Evolutionary conservation across 2,329 filamentous ascomycete species (phyloP), one percentile per base, ranked within the genome.

Genomic region (Xylariaceae sp.): DNA sequence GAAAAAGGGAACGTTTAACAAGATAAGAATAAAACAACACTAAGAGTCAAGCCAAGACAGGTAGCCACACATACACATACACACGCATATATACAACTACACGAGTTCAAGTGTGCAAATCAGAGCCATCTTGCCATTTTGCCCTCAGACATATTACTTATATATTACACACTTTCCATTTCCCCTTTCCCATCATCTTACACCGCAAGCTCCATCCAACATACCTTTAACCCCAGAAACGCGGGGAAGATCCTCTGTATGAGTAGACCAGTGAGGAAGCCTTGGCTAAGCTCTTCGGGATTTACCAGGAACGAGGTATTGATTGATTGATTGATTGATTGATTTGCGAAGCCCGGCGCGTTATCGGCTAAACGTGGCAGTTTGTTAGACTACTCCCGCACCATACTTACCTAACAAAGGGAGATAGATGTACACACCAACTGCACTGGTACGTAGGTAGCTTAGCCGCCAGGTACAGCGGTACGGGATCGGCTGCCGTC

Each of bases 301-400:
- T 39, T 47, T 46, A 47, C 19, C 34, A 28, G 28, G 24, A 24
- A 26, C n/a, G n/a, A n/a, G n/a, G n/a, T n/a, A n/a, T n/a, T n/a
- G n/a, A n/a, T n/a, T n/a, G n/a, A n/a, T n/a, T n/a, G n/a, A 40
- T 16, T 29, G 29, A 37, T 36, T 16, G 17, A 36, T 45, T 46
- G 53, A 52, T 56, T 56, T 53, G 40, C 45, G 12, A 21, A 17
- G 21, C 26, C 31, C 21, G 33, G 33, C 21, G 11, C 16, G 33
- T 28, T 36, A 9, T 53, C 37, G 54, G 54, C 54, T 57, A 57
- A 57, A 57, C n/a, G 36, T 52, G 45, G 37, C 23, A n/a, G 40
- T 50, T 49, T 24, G 53, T 45, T 43, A 23, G 28, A 40, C 43
- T 14, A n/a, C n/a, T 45, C 44, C 40, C 39, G 46, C 46, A n/a